A percentile compares a stretch with the other conserved stretches of the same genome.
These are phyloP conservation scores for Pseudogymnoascus sp. DNA, from an alignment of 2,329 filamentous ascomycete species.

Conservation along the genomic window DNA sequence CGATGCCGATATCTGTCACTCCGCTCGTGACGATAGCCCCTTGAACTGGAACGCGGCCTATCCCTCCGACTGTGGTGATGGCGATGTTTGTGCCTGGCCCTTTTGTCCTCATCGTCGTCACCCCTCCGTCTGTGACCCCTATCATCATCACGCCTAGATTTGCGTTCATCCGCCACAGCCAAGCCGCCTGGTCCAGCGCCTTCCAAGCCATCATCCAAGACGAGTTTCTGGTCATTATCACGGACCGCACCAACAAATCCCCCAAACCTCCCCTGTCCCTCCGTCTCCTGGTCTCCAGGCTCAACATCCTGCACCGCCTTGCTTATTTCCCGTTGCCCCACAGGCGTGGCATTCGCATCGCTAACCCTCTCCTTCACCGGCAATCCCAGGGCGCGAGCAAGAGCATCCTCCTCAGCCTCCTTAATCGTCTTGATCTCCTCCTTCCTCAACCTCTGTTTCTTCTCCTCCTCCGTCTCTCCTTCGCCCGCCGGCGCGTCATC, in stretches of 20 bases:
- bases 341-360: slow-evolving; percentile 54
- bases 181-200: slow-evolving; percentile 16
- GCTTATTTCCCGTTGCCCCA: slow-evolving; percentile 55
- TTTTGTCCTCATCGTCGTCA: slow-evolving; percentile 21
- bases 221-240: slow-evolving; percentile 14
- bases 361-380: slow-evolving; percentile 54
- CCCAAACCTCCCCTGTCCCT: slow-evolving; percentile 21
- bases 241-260: slow-evolving; percentile 24
- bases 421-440: slow-evolving; percentile 78
- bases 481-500: slow-evolving; percentile 42
- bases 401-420: slow-evolving; percentile 86
- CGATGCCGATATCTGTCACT: slow-evolving; percentile 19
- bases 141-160: slow-evolving; percentile 11
- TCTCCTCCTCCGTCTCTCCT: slow-evolving; percentile 50
- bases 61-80: slow-evolving; percentile 25
- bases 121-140: slow-evolving; percentile 12
- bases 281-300: slow-evolving; percentile 22
- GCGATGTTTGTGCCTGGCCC: slow-evolving; percentile 21
- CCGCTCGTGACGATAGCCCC: slow-evolving; percentile 15
- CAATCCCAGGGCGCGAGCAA: slow-evolving; percentile 72
- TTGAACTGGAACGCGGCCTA: slow-evolving; percentile 19
- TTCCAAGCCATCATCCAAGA: not conserved
- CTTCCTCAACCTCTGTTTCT: slow-evolving; percentile 51
- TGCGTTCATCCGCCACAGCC: slow-evolving; percentile 14
- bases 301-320: slow-evolving; percentile 40